Evolutionary conservation across 78 protist species (phyloP), one percentile per base, ranked within the genome.

Genomic region (Chrysochromulina tobinii): DNA sequence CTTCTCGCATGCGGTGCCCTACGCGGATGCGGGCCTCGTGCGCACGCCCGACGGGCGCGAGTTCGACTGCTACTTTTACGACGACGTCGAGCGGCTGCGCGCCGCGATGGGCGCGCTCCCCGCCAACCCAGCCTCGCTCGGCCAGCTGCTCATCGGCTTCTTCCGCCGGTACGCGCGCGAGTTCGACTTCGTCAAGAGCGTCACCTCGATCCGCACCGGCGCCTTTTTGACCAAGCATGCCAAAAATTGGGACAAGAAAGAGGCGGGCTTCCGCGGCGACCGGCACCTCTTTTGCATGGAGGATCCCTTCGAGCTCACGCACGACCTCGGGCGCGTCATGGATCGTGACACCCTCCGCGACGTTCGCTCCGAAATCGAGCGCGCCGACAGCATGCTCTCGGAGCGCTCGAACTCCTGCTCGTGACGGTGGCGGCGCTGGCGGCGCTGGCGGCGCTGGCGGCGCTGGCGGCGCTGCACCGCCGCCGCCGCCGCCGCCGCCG

Each of bases 271-370:
- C 64, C 61, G 58, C 18, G 87, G 87, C 64, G 64, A 79, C 87
- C 48, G 58, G 15, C 87, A 79, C 64, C 87, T 79, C 12, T 54
- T 79, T 50, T 79, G 87, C 61, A 79, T 79, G 48, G 87, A 79
- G 61, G 87, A 79, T 48, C 87, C 87, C 27, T 79, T 79, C 87
- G 87, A 79, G 48, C 64, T 79, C n/a, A 54, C 61, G 14, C 87
- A 79, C 51, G 87, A 79, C 64, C 48, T 79, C 50, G 87, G 87
- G 23, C 59, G 87, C 20, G 87, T 79, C 20, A 0, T 1, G 48
- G 61, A 17, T 11, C 57, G 14, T 2, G 27, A 50, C 51, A 77
- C 58, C 48, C 25, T 77, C 12, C 3, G 0, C 14, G 61, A 53
- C 12, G 38, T 53, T 7, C 8, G 5, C 50, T 0, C 3, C 14